Percentiles rank a stretch among this genome's conserved stretches.
Evolutionary conservation across 2,329 filamentous ascomycete species (phyloP).

Genomic region (Penicillium sp.): DNA sequence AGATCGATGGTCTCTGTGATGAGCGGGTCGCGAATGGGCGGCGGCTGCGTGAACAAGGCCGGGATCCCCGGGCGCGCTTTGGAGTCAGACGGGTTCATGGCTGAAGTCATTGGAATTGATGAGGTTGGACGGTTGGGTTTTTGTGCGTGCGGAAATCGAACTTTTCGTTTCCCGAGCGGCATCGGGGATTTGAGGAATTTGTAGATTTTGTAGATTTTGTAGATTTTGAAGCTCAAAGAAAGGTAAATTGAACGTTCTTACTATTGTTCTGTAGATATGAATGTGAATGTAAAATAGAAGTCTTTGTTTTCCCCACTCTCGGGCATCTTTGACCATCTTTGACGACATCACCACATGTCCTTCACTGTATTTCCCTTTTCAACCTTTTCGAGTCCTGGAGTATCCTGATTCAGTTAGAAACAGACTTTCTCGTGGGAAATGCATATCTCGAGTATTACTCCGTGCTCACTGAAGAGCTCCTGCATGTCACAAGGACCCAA

Average conservation of each 20-base stretch:
- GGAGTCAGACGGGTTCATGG: neutral
- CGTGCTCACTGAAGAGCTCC: neutral
- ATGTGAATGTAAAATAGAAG: neutral
- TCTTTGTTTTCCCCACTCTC: conserved; percentile 1
- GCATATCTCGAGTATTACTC: neutral
- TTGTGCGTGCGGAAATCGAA: conserved; percentile 29
- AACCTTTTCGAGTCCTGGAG: no score
- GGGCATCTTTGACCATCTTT: neutral
- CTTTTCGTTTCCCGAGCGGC: conserved; percentile 31
- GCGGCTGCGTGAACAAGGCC: conserved; percentile 38
- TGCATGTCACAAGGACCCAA: conserved; percentile 2
- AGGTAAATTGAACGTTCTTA: neutral
- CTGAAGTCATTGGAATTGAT: neutral
- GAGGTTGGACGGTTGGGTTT: conserved; percentile 15
- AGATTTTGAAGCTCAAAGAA: neutral
- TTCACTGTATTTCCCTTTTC: neutral
- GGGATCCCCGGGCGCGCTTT: conserved; percentile 26
- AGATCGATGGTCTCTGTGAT: conserved; percentile 58
- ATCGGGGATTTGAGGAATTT: conserved; percentile 14
- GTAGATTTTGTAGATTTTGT: neutral
- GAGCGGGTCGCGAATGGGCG: conserved; percentile 58
- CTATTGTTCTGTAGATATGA: conserved; percentile 11
- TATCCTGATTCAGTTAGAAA: neutral
- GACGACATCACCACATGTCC: neutral
- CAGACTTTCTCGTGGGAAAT: neutral